These are phyloP conservation scores for Fermentozyma sake DNA, from an alignment of 1,139 yeast genomes.

Conservation along the genomic window DNA sequence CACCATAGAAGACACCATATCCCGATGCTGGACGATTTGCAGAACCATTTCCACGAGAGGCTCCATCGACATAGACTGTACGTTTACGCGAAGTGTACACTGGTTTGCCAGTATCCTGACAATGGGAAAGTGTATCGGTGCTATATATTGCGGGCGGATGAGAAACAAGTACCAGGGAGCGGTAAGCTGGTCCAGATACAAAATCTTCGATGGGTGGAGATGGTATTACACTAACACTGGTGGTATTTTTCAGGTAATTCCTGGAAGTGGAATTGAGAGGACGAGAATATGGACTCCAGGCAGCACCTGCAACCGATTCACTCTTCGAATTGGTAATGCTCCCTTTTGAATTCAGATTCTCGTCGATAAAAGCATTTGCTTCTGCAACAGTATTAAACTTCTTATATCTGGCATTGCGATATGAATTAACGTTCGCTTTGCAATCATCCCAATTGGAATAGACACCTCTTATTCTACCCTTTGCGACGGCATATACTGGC, in stretches of 20 bases:
- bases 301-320: no score
- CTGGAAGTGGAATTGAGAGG: neutral
- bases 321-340: no score
- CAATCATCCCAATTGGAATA: slow-evolving; percentile 51
- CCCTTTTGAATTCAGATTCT: slow-evolving; percentile 1
- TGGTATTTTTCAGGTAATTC: no score
- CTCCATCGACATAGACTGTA: slow-evolving; percentile 67
- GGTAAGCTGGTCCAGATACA: neutral
- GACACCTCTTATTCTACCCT: slow-evolving; percentile 51
- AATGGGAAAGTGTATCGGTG: neutral
- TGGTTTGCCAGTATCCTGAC: slow-evolving; percentile 1
- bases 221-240: no score
- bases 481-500: slow-evolving; percentile 56
- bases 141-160: neutral
- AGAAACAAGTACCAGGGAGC: slow-evolving; percentile 1
- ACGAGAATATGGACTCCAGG: no score
- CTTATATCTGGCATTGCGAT: slow-evolving; percentile 49
- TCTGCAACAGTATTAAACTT: slow-evolving; percentile 43
- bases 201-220: neutral
- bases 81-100: no score
- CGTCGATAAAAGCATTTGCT: slow-evolving; percentile 35
- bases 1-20: slow-evolving; percentile 70
- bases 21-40: slow-evolving; percentile 48
- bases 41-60: slow-evolving; percentile 53
- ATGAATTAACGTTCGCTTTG: slow-evolving; percentile 46